phyloP scores from a whole-genome alignment of 331 rosid genomes.

The Stylosanthes scabra region DNA sequence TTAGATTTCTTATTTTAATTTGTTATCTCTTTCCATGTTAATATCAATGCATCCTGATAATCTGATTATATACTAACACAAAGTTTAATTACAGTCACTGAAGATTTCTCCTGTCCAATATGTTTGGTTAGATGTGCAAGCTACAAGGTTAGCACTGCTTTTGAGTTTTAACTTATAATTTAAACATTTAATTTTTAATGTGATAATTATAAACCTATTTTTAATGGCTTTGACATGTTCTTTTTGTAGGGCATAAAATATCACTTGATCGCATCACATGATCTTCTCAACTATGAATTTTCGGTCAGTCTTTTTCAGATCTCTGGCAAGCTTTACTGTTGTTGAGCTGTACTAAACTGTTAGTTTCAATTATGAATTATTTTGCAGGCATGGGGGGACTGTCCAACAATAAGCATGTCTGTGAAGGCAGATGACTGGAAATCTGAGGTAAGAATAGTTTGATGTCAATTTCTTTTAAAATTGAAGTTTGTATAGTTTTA shows the following conservation, averaged over 20 bases:
- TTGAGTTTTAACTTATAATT: background rate
- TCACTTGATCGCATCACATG: constrained; percentile 72
- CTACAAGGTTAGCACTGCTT: constrained; percentile 64
- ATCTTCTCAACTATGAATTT: constrained; percentile 74
- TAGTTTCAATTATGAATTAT: constrained; percentile 35
- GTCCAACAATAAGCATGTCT: constrained; percentile 68
- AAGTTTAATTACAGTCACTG: constrained; percentile 65
- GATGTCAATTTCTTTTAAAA: constrained; percentile 10
- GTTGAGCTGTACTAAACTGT: constrained; percentile 32
- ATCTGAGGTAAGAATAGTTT: constrained; percentile 59
- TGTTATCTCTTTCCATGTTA: background rate
- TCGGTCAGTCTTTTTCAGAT: constrained; percentile 62
- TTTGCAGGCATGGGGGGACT: constrained; percentile 70
- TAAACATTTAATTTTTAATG: constrained; percentile 11
- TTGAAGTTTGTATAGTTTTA: constrained; percentile 9
- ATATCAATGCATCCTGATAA: constrained; percentile 13
- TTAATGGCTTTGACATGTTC: constrained; percentile 29
- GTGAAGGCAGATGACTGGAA: constrained; percentile 50
- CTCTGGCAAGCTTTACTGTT: constrained; percentile 31
- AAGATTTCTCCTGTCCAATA: constrained; percentile 74
- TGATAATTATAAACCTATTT: constrained; percentile 21
- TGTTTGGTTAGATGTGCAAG: constrained; percentile 73
- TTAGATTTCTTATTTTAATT: background rate
- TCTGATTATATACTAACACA: constrained; percentile 19
- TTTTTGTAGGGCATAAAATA: constrained; percentile 69